Evolutionary conservation across 495 filamentous ascomycete species (phyloP), one percentile per base, ranked within the genome.

Genomic region (Penicillium maclennaniae): DNA sequence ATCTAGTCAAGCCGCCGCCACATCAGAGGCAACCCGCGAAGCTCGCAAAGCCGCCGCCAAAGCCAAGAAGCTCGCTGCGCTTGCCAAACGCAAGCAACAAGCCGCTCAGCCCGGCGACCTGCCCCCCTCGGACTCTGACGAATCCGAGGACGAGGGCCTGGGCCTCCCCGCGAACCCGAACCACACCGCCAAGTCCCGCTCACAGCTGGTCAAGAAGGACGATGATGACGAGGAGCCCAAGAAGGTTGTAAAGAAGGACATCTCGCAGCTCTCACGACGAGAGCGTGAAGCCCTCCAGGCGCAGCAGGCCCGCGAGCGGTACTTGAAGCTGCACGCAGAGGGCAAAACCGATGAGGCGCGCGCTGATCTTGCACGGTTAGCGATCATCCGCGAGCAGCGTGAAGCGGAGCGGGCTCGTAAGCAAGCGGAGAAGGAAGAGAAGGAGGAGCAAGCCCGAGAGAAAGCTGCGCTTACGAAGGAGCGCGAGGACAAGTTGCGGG

Each of bases 301-400:
- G 0, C 84, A 87, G 57, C 87, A 90, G 68, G 89, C 89, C 8
- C 89, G 89, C 63, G 92, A 96, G 77, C 79, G 86, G 48, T 97
- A 96, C 63, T 80, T 87, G 79, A 96, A 97, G 78, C 67, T 97
- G 58, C 93, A 98, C 61, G 90, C 90, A 51, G 90, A 90, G 60
- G 93, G 93, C 49, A 97, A 97, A 81, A 97, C 93, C 37, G 95
- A 98, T 49, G 89, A 97, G 77, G 93, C 92, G 19, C 87, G 87
- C 59, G 85, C 90, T n/a, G 93, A 98, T 77, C 60, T 97, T 62
- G 93, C 88, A 45, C 77, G 93, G 47, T 67, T 98, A 65, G 81
- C 75, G 58, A 61, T 92, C 46, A 88, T 98, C 50, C 79, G 85
- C 21, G 88, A 95, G 79, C 85, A 87, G 76, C 79, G 93, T 34